Base-by-base conservation (phyloP, 116 monocot species). In the Thalassia testudinum region DNA sequence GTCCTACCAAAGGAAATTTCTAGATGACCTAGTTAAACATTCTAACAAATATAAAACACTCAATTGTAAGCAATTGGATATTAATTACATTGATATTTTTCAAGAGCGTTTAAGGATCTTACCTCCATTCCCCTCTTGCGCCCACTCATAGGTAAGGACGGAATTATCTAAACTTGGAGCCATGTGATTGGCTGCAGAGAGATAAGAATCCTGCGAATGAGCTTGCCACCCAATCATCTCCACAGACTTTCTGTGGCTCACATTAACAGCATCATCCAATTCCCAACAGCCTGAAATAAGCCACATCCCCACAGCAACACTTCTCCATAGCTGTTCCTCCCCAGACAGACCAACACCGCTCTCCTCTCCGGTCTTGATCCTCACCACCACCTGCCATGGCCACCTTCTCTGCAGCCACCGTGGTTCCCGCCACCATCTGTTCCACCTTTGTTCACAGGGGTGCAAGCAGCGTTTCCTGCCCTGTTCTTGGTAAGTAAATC, bases 381-480 rank as follows among this genome's bases (percentile, higher is more conserved):
- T n/a, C n/a, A n/a, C n/a, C n/a, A n/a, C n/a, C n/a, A n/a, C n/a
- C n/a, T n/a, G n/a, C n/a, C n/a, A 83, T 83, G 82, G 78, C 78
- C 43, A 28, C 66, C 38, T 54, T 76, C 54, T 57, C 59, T 57
- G 53, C 62, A 34, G 50, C 72, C 65, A 20, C 72, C 19, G 26
- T 58, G 13, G 38, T 62, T 50, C 22, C 75, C 12, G 25, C 54
- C 57, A 43, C 71, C 48, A 27, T 29, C 19, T 55, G 54, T 16
- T 2, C 40, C 43, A 42, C 45, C 27, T n/a, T 18, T 48, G 20
- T 52, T 0, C 69, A 62, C 18, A 70, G 52, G 53, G 34, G 13
- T 43, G 19, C 62, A 4, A 26, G 26, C 20, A 19, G 21, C 38
- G 7, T 26, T 50, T 50, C 70, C 43, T 25, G 71, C n/a, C 54